Evolutionary conservation across 306 rosid genomes (phyloP).

Genomic region (Vigna radiata): DNA sequence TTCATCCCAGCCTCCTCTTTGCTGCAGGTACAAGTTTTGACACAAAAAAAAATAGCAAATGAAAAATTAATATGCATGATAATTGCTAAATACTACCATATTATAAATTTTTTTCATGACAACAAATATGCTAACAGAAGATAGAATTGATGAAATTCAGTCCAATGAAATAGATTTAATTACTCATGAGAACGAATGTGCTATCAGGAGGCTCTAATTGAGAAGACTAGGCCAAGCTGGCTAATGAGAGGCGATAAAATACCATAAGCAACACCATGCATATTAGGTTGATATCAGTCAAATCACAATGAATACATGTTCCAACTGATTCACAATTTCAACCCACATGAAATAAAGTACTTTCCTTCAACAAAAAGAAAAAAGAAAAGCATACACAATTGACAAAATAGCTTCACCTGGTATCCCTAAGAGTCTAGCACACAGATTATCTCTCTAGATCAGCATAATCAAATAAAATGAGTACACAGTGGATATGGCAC

Average conservation of each 20-base stretch:
- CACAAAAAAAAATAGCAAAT: neutral
- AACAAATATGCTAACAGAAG: neutral
- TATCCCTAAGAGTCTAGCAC: neutral
- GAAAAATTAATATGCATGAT: slow-evolving; percentile 15
- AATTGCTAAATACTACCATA: neutral
- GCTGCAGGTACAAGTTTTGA: slow-evolving; percentile 54
- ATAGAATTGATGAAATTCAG: too few relatives aligned
- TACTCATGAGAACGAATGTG: neutral
- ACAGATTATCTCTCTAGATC: neutral
- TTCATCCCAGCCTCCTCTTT: slow-evolving; percentile 98
- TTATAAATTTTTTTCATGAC: neutral
- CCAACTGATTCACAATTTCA: neutral
- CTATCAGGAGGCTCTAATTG: neutral
- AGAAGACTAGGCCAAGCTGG: neutral
- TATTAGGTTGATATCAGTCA: neutral
- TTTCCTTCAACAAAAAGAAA: neutral
- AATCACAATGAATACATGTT: neutral
- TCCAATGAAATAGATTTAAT: neutral
- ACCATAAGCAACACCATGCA: neutral
- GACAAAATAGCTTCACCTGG: neutral
- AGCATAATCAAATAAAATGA: neutral
- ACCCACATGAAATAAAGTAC: neutral
- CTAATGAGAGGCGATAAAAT: neutral
- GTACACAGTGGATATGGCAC: neutral
- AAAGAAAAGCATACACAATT: neutral